phyloP scores from a whole-genome alignment of 768 basidiomycete species.

The Lactarius deliciosus region DNA sequence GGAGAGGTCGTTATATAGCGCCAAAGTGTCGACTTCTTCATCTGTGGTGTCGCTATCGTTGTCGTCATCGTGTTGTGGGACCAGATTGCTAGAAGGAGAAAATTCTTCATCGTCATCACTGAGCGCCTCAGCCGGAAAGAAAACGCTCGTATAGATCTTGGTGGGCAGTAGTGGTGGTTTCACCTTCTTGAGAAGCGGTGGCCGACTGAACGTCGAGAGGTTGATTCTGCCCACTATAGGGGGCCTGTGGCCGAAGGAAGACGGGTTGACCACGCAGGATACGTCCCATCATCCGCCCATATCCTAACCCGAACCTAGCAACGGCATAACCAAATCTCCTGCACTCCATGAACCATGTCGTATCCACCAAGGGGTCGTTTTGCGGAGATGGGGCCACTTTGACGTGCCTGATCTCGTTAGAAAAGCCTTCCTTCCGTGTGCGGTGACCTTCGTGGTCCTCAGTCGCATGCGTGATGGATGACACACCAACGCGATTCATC shows the following conservation, averaged over 20 bases:
- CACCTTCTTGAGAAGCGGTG: neutral
- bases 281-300: constrained; percentile 19
- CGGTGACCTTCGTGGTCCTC: constrained; percentile 33
- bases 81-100: constrained; percentile 25
- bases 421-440: constrained; percentile 41
- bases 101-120: constrained; percentile 51
- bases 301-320: constrained; percentile 23
- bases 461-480: constrained; percentile 37
- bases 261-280: constrained; percentile 22
- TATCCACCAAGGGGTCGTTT: constrained; percentile 42
- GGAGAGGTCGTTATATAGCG: constrained; percentile 58
- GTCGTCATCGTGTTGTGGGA: constrained; percentile 26
- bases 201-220: neutral
- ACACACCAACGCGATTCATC: constrained; percentile 45
- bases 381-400: constrained; percentile 38
- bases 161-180: constrained; percentile 35
- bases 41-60: constrained; percentile 16
- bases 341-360: constrained; percentile 44
- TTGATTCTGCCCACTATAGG: constrained; percentile 1
- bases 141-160: constrained; percentile 54
- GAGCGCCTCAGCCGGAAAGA: constrained; percentile 55
- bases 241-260: constrained; percentile 2
- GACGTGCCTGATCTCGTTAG: constrained; percentile 51
- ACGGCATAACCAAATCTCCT: constrained; percentile 23
- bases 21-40: constrained; percentile 40